Percentiles rank a stretch among this genome's conserved stretches.
Conservation (phyloP, 345 rosid genomes). For the Euphorbia peplus region DNA sequence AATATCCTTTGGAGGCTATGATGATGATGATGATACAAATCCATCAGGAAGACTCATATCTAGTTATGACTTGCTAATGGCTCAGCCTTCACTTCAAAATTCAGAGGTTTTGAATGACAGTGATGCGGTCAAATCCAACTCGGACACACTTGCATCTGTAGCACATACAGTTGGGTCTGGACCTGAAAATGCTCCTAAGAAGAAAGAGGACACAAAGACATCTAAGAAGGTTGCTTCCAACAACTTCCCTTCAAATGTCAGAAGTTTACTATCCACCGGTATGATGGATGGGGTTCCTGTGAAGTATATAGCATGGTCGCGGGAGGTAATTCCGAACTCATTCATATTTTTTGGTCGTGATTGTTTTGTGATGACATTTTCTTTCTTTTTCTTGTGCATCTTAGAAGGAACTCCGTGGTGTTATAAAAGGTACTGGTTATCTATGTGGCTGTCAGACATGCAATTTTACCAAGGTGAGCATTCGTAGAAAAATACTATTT, state of each 20-base stretch:
- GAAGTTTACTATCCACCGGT: slow-evolving; percentile 66
- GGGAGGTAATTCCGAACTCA: slow-evolving; percentile 44
- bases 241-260: slow-evolving; percentile 65
- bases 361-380: slow-evolving; percentile 16
- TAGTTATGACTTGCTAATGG: slow-evolving; percentile 46
- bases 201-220: slow-evolving; percentile 37
- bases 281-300: slow-evolving; percentile 65
- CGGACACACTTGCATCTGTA: slow-evolving; percentile 15
- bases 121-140: slow-evolving; percentile 28
- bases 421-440: slow-evolving; percentile 53
- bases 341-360: not conserved
- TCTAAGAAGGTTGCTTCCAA: slow-evolving; percentile 38
- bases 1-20: slow-evolving; percentile 61
- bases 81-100: slow-evolving; percentile 31
- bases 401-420: slow-evolving; percentile 53
- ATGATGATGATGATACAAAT: slow-evolving; percentile 49
- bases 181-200: slow-evolving; percentile 27
- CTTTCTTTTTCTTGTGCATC: slow-evolving; percentile 20
- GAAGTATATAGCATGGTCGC: slow-evolving; percentile 64
- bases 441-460: slow-evolving; percentile 53
- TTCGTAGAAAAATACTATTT: slow-evolving; percentile 5
- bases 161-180: slow-evolving; percentile 15
- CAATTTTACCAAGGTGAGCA: slow-evolving; percentile 47
- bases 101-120: slow-evolving; percentile 27
- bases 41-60: slow-evolving; percentile 38